Evolutionary conservation across 371 early-diverging fungal species (phyloP).

Genomic region (Rhizomucor miehei): DNA sequence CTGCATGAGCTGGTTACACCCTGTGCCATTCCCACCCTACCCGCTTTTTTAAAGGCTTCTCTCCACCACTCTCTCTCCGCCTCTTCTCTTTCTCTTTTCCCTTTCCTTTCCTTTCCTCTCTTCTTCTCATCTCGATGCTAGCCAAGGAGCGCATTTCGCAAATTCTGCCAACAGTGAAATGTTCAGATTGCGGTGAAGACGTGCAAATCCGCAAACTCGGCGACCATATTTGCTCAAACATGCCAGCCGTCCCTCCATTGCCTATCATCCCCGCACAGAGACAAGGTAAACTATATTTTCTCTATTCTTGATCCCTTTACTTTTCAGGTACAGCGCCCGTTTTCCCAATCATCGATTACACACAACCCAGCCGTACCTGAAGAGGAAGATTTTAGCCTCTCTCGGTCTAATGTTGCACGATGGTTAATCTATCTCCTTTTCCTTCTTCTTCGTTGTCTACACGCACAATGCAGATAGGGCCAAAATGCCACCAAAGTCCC

Average conservation of each 20-base stretch:
- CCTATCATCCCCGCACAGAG: constrained; percentile 33
- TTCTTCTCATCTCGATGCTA: constrained; percentile 8
- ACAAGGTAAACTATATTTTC: constrained; percentile 19
- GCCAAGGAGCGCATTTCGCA: constrained; percentile 56
- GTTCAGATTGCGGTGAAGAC: constrained; percentile 63
- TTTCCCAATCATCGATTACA: background rate
- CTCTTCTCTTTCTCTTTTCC: too few species aligned
- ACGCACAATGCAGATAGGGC: constrained; percentile 3
- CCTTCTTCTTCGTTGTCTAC: constrained; percentile 6
- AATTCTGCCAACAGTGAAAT: constrained; percentile 57
- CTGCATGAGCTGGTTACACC: constrained; percentile 2
- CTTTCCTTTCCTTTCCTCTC: constrained; percentile 6
- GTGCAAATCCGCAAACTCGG: constrained; percentile 56
- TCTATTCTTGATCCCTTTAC: background rate
- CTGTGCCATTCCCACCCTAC: too few species aligned
- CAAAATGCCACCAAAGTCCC: constrained; percentile 7
- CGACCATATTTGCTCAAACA: constrained; percentile 57
- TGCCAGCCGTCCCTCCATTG: constrained; percentile 54
- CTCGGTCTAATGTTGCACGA: background rate
- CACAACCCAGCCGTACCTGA: background rate
- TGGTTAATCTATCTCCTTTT: background rate
- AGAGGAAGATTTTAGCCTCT: too few species aligned
- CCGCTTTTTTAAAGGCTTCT: background rate
- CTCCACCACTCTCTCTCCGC: constrained; percentile 1
- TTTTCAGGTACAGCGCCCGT: background rate